These are phyloP conservation scores for Cylindrotheca fusiformis DNA, from an alignment of 108 stramenopile species.

Conservation along the genomic window DNA sequence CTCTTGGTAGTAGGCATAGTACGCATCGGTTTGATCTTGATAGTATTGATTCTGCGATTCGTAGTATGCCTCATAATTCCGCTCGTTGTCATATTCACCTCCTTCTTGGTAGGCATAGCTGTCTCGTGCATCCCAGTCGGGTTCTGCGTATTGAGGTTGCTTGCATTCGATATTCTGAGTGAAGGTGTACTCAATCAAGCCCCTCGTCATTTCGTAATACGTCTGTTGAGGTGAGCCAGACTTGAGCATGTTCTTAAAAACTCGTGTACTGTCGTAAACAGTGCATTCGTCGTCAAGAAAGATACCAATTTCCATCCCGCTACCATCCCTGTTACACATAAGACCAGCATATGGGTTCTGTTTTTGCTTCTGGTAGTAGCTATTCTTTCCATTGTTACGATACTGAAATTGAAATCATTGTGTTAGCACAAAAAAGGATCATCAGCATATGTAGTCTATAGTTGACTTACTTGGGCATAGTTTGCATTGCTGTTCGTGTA, in stretches of 20 bases:
- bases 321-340: constrained; percentile 60
- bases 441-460: too few relatives aligned
- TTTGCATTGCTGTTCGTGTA: background rate
- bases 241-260: constrained; percentile 5
- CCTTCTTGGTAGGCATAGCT: constrained; percentile 17
- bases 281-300: constrained; percentile 67
- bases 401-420: too few relatives aligned
- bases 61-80: constrained; percentile 22
- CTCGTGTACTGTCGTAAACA: constrained; percentile 23
- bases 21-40: background rate
- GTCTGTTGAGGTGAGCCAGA: constrained; percentile 2
- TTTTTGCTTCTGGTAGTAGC: too few relatives aligned
- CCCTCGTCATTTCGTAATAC: constrained; percentile 15
- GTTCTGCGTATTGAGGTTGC: constrained; percentile 20
- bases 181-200: constrained; percentile 19
- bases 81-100: constrained; percentile 8
- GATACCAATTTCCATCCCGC: constrained; percentile 57
- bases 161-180: constrained; percentile 14
- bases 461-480: background rate
- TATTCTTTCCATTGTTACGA: too few relatives aligned
- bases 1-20: background rate
- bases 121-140: constrained; percentile 12
- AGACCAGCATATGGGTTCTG: constrained; percentile 40
- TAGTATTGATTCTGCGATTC: constrained; percentile 2
- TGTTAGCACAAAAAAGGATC: too few relatives aligned